Evolutionary conservation across 2,329 filamentous ascomycete genomes (phyloP).

Genomic region (Ophiocordyceps camponoti-leonardi): DNA sequence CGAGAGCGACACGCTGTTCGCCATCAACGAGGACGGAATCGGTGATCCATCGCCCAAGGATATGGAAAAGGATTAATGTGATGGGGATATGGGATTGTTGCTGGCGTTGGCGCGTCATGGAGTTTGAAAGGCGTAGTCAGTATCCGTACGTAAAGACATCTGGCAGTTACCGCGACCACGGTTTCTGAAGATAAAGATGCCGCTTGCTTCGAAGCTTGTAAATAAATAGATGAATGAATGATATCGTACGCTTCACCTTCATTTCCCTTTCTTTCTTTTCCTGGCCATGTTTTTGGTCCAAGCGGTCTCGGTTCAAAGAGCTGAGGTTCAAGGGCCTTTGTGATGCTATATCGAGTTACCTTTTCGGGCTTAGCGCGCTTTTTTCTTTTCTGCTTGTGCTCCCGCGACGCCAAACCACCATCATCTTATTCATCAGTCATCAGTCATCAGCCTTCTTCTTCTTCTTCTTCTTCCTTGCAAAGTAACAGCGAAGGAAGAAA

Average conservation of each 20-base stretch:
- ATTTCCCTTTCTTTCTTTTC: too few relatives aligned
- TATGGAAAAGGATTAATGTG: slow-evolving; percentile 55
- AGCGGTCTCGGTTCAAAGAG: neutral
- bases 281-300: too few relatives aligned
- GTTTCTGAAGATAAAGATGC: too few relatives aligned
- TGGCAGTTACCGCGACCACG: too few relatives aligned
- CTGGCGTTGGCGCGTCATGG: slow-evolving; percentile 11
- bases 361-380: slow-evolving; percentile 15
- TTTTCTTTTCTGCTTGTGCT: neutral
- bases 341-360: slow-evolving; percentile 8
- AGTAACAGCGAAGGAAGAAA: slow-evolving; percentile 12
- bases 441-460: too few relatives aligned
- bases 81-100: slow-evolving; percentile 3
- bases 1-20: slow-evolving; percentile 91
- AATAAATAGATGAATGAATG: too few relatives aligned
- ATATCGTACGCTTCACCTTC: too few relatives aligned
- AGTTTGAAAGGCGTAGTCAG: too few relatives aligned
- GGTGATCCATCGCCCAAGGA: slow-evolving; percentile 93
- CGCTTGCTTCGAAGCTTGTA: too few relatives aligned
- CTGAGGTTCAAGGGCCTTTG: neutral
- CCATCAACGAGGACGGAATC: slow-evolving; percentile 93
- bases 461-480: slow-evolving; percentile 7
- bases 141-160: too few relatives aligned
- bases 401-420: slow-evolving; percentile 6
- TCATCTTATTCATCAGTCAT: neutral